phyloP scores from a whole-genome alignment of 345 rosid genomes.

The Lumnitzera littorea region DNA sequence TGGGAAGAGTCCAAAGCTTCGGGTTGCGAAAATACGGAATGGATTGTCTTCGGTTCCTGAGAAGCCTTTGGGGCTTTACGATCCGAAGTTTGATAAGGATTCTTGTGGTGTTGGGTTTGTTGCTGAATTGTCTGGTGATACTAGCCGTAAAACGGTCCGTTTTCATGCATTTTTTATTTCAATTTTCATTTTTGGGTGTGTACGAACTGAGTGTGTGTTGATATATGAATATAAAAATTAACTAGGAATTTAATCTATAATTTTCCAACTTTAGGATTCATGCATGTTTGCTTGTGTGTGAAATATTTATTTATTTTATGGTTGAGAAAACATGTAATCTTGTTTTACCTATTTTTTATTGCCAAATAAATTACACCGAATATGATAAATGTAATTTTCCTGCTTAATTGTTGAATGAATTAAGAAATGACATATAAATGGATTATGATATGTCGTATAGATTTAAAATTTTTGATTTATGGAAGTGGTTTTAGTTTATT shows the following conservation, averaged over 20 bases:
- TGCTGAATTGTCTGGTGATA: slow-evolving; percentile 82
- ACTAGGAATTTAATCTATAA: no score
- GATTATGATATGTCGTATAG: no score
- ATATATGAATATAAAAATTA: not conserved
- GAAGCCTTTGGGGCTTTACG: slow-evolving; percentile 94
- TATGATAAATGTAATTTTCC: not conserved
- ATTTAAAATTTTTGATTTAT: no score
- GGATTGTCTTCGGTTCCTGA: slow-evolving; percentile 82
- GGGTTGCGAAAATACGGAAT: slow-evolving; percentile 46
- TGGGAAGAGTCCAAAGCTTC: slow-evolving; percentile 61
- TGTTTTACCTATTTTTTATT: not conserved
- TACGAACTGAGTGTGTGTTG: no score
- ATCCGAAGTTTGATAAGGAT: slow-evolving; percentile 89
- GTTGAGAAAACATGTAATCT: not conserved
- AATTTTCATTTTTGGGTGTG: not conserved
- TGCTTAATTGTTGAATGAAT: no score
- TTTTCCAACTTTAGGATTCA: no score
- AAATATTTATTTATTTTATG: not conserved
- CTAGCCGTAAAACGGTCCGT: slow-evolving; percentile 79
- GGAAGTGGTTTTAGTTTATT: no score
- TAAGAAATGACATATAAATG: no score
- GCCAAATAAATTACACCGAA: not conserved
- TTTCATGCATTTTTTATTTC: not conserved
- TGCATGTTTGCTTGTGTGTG: not conserved
- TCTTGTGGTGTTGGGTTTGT: slow-evolving; percentile 99